phyloP scores from a whole-genome alignment of 805 yeast species.

The Candida nonsorbophila region DNA sequence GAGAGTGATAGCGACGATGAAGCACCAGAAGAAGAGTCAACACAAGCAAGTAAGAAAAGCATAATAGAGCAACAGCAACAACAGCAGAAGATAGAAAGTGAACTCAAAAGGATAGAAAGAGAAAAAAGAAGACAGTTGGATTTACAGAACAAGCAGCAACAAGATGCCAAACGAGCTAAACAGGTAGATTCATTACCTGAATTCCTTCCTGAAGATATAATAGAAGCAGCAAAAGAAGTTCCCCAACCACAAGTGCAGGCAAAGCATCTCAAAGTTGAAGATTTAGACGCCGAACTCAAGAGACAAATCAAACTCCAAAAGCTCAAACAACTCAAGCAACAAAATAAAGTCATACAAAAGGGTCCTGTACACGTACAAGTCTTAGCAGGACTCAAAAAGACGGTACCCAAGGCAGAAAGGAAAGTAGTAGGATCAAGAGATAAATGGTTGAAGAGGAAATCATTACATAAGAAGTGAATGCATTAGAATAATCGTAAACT shows the following conservation, averaged over 20 bases:
- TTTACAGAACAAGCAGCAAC: conserved; percentile 28
- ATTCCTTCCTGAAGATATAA: conserved; percentile 35
- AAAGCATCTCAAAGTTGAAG: conserved; percentile 28
- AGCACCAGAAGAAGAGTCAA: conserved; percentile 43
- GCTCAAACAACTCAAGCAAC: conserved; percentile 18
- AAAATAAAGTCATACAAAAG: conserved; percentile 23
- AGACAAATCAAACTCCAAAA: conserved; percentile 31
- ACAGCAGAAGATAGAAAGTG: conserved; percentile 15
- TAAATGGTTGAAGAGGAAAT: conserved; percentile 37
- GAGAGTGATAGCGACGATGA: conserved; percentile 14
- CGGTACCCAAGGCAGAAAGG: conserved; percentile 33
- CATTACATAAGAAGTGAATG: conserved; percentile 26
- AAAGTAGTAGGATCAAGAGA: conserved; percentile 24
- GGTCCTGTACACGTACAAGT: conserved; percentile 39
- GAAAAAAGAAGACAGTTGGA: conserved; percentile 33
- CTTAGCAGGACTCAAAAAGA: conserved; percentile 14
- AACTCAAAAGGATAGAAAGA: conserved; percentile 20
- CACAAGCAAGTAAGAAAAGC: conserved; percentile 19
- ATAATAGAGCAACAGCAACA: conserved; percentile 21
- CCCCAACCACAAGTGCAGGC: conserved; percentile 8
- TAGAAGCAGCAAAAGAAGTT: conserved; percentile 14
- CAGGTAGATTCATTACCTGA: conserved; percentile 29
- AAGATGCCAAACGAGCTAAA: conserved; percentile 19
- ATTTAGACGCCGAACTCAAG: conserved; percentile 21
- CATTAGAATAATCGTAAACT: neutral